Percentiles rank a stretch among this genome's conserved stretches.
These are phyloP conservation scores for Pichia paraexigua DNA, from an alignment of 805 yeast genomes.

Conservation along the genomic window DNA sequence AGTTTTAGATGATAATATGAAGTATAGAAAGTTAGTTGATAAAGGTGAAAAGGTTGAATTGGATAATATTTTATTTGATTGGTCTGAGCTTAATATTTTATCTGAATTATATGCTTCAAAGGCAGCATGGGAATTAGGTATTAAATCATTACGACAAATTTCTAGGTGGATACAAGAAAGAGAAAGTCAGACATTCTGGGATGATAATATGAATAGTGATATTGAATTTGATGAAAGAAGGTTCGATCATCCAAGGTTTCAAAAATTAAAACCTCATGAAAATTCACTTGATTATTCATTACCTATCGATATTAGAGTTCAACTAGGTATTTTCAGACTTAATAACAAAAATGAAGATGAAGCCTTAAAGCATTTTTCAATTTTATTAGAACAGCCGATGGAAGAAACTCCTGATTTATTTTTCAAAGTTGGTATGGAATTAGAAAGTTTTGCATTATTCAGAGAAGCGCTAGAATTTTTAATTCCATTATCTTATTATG, in stretches of 20 bases:
- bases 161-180: constrained; percentile 81
- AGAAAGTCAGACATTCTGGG: constrained; percentile 59
- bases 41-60: constrained; percentile 19
- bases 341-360: constrained; percentile 57
- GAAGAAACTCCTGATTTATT: constrained; percentile 65
- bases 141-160: constrained; percentile 56
- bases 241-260: constrained; percentile 36
- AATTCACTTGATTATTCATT: constrained; percentile 38
- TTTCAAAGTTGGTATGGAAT: constrained; percentile 64
- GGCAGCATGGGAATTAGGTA: constrained; percentile 55
- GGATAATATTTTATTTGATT: constrained; percentile 53
- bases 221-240: constrained; percentile 78
- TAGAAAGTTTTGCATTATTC: constrained; percentile 61
- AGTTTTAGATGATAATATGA: constrained; percentile 52
- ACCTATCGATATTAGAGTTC: constrained; percentile 83
- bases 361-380: constrained; percentile 62
- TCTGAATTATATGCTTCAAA: constrained; percentile 71
- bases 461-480: constrained; percentile 72
- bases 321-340: constrained; percentile 69
- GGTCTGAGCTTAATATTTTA: constrained; percentile 83
- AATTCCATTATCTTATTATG: constrained; percentile 45
- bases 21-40: constrained; percentile 26
- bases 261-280: constrained; percentile 33
- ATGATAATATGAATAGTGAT: constrained; percentile 49
- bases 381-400: constrained; percentile 44